Evolutionary conservation across 1,284 basidiomycete genomes (phyloP).

Genomic region (Chalciporus sp.): DNA sequence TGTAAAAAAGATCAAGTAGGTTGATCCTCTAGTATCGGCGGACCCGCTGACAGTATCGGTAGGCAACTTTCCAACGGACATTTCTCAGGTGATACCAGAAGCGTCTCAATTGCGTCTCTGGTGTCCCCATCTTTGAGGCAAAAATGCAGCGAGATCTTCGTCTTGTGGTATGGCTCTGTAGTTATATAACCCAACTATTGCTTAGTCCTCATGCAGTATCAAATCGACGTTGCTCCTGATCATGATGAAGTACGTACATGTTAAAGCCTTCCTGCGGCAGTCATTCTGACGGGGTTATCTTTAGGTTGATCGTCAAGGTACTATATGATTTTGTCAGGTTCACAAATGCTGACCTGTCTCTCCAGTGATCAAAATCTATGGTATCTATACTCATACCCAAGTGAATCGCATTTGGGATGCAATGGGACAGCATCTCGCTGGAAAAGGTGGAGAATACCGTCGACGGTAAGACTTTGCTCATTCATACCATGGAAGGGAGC

Average conservation of each 20-base stretch:
- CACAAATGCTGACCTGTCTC: background rate
- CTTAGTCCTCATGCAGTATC: slow-evolving; percentile 48
- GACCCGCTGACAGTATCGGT: slow-evolving; percentile 1
- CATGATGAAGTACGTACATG: slow-evolving; percentile 47
- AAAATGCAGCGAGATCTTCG: slow-evolving; percentile 65
- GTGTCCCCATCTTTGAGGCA: slow-evolving; percentile 66
- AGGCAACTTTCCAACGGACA: slow-evolving; percentile 68
- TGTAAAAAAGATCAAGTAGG: slow-evolving; percentile 62
- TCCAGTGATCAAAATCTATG: slow-evolving; percentile 61
- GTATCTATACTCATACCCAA: slow-evolving; percentile 64
- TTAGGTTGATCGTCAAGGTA: slow-evolving; percentile 60
- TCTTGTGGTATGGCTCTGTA: slow-evolving; percentile 52
- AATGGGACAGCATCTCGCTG: slow-evolving; percentile 51
- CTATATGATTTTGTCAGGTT: background rate
- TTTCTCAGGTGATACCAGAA: slow-evolving; percentile 70
- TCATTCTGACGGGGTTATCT: background rate
- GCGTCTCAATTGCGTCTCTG: slow-evolving; percentile 47
- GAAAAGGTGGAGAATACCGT: slow-evolving; percentile 57
- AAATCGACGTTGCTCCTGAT: slow-evolving; percentile 60
- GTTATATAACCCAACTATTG: background rate
- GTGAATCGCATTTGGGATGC: slow-evolving; percentile 61
- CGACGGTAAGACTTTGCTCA: slow-evolving; percentile 37
- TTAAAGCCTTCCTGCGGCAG: background rate
- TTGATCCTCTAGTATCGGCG: background rate
- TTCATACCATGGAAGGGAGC: background rate